Percentiles rank a stretch among this genome's conserved stretches.
phyloP scores from a whole-genome alignment of 768 basidiomycete genomes.

The Panellus pusillus region DNA sequence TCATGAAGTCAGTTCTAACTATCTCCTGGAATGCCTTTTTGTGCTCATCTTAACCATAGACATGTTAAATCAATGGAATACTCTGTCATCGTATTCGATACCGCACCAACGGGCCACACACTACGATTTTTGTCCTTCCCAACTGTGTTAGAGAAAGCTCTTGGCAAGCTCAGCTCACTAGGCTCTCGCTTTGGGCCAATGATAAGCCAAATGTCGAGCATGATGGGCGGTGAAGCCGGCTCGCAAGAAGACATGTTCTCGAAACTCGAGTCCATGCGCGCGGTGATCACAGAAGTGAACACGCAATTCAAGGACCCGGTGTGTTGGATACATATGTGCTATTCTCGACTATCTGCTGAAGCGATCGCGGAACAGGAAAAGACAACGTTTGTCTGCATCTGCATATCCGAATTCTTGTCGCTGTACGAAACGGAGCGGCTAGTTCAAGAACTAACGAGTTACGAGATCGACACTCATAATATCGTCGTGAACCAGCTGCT shows the following conservation, averaged over 20 bases:
- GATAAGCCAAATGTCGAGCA: constrained; percentile 94
- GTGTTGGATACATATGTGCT: constrained; percentile 29
- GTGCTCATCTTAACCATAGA: constrained; percentile 40
- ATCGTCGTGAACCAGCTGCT: constrained; percentile 98
- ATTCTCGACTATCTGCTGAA: not conserved
- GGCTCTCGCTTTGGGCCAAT: constrained; percentile 96
- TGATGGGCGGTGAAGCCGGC: constrained; percentile 92
- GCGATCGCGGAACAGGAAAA: constrained; percentile 67
- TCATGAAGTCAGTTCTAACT: constrained; percentile 84
- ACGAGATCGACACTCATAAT: constrained; percentile 97
- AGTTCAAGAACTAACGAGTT: constrained; percentile 91
- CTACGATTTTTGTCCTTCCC: constrained; percentile 99
- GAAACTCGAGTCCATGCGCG: constrained; percentile 95
- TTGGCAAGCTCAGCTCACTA: constrained; percentile 92
- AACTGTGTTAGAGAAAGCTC: constrained; percentile 93
- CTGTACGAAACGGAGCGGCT: constrained; percentile 98
- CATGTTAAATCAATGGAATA: constrained; percentile 99
- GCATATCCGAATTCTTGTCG: constrained; percentile 97
- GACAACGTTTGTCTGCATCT: constrained; percentile 98
- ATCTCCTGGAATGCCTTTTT: not conserved
- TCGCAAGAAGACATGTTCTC: constrained; percentile 99
- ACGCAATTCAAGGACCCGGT: constrained; percentile 99
- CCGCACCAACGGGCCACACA: constrained; percentile 97
- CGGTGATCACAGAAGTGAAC: constrained; percentile 97
- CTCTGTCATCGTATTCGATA: constrained; percentile 99